These are phyloP conservation scores for Myxozyma neotropica DNA, from an alignment of 805 yeast genomes.

Conservation along the genomic window DNA sequence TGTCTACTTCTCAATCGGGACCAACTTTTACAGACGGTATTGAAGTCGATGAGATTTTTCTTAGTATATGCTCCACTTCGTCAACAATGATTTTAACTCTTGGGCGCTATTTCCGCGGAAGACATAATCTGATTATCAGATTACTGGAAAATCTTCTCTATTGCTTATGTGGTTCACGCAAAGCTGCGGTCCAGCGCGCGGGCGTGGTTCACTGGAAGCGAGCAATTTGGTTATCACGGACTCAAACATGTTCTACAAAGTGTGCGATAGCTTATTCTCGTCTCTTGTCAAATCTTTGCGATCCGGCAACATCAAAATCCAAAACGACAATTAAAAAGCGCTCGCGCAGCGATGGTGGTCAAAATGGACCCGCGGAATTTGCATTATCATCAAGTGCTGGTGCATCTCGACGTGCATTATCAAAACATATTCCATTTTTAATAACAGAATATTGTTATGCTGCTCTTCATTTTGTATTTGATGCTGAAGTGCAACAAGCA, in stretches of 20 bases:
- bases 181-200: constrained; percentile 17
- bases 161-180: constrained; percentile 43
- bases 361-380: constrained; percentile 23
- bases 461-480: constrained; percentile 55
- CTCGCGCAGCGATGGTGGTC: background rate
- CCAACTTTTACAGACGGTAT: constrained; percentile 34
- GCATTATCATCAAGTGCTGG: constrained; percentile 53
- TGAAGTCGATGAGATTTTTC: constrained; percentile 43
- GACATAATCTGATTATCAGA: constrained; percentile 67
- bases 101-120: constrained; percentile 65
- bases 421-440: constrained; percentile 64
- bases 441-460: constrained; percentile 60
- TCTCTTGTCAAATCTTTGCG: constrained; percentile 25
- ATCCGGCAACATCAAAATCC: constrained; percentile 5
- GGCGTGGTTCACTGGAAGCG: constrained; percentile 18
- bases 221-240: constrained; percentile 16
- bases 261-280: constrained; percentile 27
- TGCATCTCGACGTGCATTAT: constrained; percentile 57
- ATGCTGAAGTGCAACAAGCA: constrained; percentile 49
- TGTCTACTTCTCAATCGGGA: constrained; percentile 34
- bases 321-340: constrained; percentile 1
- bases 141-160: constrained; percentile 56
- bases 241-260: constrained; percentile 9
- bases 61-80: constrained; percentile 51
- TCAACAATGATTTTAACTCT: constrained; percentile 68